Base-by-base conservation (phyloP, 1,284 basidiomycete species). In the Leccinum griseonigrum region DNA sequence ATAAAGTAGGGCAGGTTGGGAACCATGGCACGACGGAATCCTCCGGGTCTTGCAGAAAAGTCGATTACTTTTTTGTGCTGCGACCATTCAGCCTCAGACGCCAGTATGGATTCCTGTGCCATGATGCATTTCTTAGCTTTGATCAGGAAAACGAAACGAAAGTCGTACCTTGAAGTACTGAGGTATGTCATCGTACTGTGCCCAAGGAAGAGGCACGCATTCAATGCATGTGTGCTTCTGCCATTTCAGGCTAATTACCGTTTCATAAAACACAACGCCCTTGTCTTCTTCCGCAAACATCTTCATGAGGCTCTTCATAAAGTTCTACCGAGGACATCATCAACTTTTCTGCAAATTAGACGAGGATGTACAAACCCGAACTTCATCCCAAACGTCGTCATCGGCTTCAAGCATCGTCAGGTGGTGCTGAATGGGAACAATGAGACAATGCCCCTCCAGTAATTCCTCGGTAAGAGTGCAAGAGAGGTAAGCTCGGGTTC, bases 311-410 rank as follows among this genome's bases (percentile, higher is more conserved):
- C 94, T 97, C 78, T 99, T 99, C 95, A 98, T 98, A 72, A 98
- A 99, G 74, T 99, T 99, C 94, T 97, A 63, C 29, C 26, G 11
- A 54, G 14, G 8, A 18, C n/a, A 3, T 53, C 11, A 55, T 56
- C 36, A 66, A 31, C 46, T 22, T 36, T 9, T 11, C 6, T 22
- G n/a, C 5, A 40, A 16, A 40, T 22, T 31, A 40, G 22, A 55
- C 14, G 6, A 36, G 31, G 56, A 57, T 64, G 50, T 59, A 26
- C 90, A 60, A 71, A 96, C 95, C 76, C 84, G 84, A 61, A 95
- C 87, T 83, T 98, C 95, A 64, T 97, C 95, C 97, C 97, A 99
- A 43, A 96, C 92, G 70, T 99, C 97, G 66, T 98, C 96, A 68
- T 99, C 97, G 26, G 90, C 92, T 75, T 99, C 97, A 2, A 99